These are phyloP conservation scores for Aspergillus haitiensis DNA, from an alignment of 495 filamentous ascomycete species.

Conservation along the genomic window DNA sequence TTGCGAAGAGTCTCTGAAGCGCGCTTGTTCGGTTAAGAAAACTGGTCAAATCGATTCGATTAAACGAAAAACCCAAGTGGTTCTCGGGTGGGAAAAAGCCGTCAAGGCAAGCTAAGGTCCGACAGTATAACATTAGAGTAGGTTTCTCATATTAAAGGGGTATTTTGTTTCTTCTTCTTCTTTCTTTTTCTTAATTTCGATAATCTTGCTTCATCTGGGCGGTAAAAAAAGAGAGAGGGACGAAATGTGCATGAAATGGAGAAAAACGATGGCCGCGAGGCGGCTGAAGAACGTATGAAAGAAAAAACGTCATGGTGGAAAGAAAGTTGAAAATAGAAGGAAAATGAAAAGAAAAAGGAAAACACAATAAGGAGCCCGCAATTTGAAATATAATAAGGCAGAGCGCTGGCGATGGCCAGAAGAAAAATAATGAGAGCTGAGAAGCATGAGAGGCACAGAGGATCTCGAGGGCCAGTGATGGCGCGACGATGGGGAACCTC, in stretches of 20 bases:
- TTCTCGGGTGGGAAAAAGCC: conserved; percentile 1
- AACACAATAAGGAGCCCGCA: conserved; percentile 16
- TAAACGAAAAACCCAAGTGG: conserved; percentile 3
- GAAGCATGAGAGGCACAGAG: conserved; percentile 20
- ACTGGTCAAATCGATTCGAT: background rate
- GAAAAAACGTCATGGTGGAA: conserved; percentile 10
- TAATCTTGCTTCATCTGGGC: conserved; percentile 25
- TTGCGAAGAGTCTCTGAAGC: background rate
- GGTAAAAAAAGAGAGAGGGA: conserved; percentile 26
- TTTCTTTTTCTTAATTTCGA: conserved; percentile 18
- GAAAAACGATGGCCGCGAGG: conserved; percentile 9
- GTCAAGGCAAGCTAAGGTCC: conserved; percentile 39
- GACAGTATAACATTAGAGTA: conserved; percentile 43
- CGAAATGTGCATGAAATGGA: conserved; percentile 16
- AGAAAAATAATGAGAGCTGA: conserved; percentile 21
- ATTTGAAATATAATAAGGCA: conserved; percentile 23
- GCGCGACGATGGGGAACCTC: conserved; percentile 24
- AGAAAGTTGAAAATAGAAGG: background rate
- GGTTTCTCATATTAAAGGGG: conserved; percentile 25
- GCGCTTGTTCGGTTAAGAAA: background rate
- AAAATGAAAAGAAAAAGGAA: conserved; percentile 21
- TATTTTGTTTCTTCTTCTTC: too few relatives aligned
- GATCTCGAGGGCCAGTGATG: conserved; percentile 25
- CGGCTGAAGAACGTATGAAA: conserved; percentile 12
- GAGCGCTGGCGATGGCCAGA: conserved; percentile 24